Percentiles rank a stretch among this genome's conserved stretches.
Evolutionary conservation across 2,329 filamentous ascomycete genomes (phyloP).

Genomic region (Sclerotinia minor): DNA sequence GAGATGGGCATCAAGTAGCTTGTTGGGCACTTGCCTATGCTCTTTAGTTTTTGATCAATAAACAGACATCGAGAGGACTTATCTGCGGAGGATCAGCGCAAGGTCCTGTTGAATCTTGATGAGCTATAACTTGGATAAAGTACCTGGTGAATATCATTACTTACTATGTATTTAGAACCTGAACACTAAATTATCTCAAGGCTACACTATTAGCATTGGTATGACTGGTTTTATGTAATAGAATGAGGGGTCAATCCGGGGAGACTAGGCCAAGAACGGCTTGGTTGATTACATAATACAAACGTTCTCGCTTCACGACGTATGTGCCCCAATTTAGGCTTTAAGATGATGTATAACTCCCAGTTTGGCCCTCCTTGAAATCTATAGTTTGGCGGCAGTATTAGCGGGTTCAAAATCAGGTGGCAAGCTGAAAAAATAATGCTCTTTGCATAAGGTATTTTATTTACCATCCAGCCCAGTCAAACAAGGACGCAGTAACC

Average conservation of each 20-base stretch:
- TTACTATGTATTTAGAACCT: not conserved
- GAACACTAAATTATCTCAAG: not conserved
- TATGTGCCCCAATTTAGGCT: not conserved
- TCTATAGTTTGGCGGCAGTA: not conserved
- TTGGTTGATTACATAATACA: constrained; percentile 1
- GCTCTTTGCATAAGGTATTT: not conserved
- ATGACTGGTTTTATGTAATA: not conserved
- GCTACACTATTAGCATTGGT: not conserved
- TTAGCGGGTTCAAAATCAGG: too few species aligned
- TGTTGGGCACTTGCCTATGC: not conserved
- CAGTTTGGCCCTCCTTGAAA: not conserved
- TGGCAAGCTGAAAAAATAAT: not conserved
- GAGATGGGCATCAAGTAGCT: not conserved
- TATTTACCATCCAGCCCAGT: not conserved
- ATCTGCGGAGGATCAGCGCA: not conserved
- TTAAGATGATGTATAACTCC: not conserved
- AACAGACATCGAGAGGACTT: not conserved
- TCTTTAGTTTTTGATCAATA: not conserved
- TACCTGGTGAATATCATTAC: not conserved
- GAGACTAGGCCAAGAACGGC: not conserved
- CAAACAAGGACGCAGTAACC: not conserved
- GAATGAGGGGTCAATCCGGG: not conserved
- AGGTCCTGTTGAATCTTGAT: not conserved
- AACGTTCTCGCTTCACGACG: not conserved
- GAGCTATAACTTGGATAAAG: not conserved